These are phyloP conservation scores for Podospora conica DNA, from an alignment of 495 filamentous ascomycete species.

Conservation along the genomic window DNA sequence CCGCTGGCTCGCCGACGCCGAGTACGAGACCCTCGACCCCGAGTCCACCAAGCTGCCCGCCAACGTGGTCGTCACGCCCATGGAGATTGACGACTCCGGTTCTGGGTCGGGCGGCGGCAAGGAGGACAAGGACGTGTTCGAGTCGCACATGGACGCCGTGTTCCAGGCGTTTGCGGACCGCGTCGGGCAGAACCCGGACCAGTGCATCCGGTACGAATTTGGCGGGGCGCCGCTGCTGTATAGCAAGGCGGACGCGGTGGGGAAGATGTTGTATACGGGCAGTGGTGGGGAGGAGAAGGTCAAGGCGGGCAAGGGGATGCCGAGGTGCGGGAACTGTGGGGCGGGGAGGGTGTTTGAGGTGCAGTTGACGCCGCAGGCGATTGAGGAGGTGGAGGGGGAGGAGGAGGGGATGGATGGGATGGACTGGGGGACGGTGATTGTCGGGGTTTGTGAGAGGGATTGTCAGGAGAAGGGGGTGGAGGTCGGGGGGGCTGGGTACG, in stretches of 20 bases:
- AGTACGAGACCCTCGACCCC: slow-evolving; percentile 77
- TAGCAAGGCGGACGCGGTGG: slow-evolving; percentile 65
- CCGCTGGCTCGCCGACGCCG: slow-evolving; percentile 77
- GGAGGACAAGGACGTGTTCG: slow-evolving; percentile 79
- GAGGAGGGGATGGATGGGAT: slow-evolving; percentile 78
- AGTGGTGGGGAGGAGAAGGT: slow-evolving; percentile 14
- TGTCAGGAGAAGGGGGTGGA: slow-evolving; percentile 26
- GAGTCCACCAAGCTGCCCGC: slow-evolving; percentile 31
- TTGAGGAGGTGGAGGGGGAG: slow-evolving; percentile 78
- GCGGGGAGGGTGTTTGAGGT: slow-evolving; percentile 69
- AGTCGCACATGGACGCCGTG: slow-evolving; percentile 73
- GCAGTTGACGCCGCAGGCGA: slow-evolving; percentile 86
- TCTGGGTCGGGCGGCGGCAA: slow-evolving; percentile 42
- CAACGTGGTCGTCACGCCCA: slow-evolving; percentile 39
- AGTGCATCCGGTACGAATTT: slow-evolving; percentile 90
- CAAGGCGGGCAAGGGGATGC: slow-evolving; percentile 45
- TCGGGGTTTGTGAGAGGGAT: slow-evolving; percentile 65
- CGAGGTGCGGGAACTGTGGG: slow-evolving; percentile 71
- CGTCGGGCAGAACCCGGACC: slow-evolving; percentile 85
- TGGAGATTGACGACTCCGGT: slow-evolving; percentile 49
- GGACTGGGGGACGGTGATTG: slow-evolving; percentile 96
- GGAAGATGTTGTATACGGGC: slow-evolving; percentile 47
- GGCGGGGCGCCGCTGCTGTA: slow-evolving; percentile 76
- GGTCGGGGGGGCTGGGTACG: slow-evolving; percentile 43
- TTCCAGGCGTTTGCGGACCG: slow-evolving; percentile 91